Base-by-base conservation (phyloP, 2,329 filamentous ascomycete genomes). In the Ceratocystis colombiana region DNA sequence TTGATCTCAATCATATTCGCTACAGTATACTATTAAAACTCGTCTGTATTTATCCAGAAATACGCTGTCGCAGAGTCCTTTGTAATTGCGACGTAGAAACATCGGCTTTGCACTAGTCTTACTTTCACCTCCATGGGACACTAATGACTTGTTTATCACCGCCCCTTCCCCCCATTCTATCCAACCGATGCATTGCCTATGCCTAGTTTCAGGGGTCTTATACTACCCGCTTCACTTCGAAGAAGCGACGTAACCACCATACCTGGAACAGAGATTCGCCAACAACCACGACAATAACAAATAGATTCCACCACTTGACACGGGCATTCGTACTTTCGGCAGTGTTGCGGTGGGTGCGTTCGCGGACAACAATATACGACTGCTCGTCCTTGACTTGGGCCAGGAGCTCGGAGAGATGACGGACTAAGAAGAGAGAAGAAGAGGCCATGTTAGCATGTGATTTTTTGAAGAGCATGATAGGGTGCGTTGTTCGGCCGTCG, bases 281-380 rank as follows among this genome's bases (percentile, higher is more conserved):
- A 70, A 95, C 82, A 69, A 99, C 84, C 63, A 97, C 86, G 66
- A 85, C 83, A 70, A 99, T 85, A 78, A 99, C 92, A 77, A 97
- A 97, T 72, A 97, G 84, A 77, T 94, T 96, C 94, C 94, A 99
- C 94, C 94, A 99, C 82, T 99, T 99, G 75, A 99, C 94, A 71
- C 94, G 84, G 71, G 86, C 84, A 77, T 99, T 99, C 73, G 94
- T 99, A 83, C 92, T 96, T 81, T 99, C 94, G 70, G 94, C 94
- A 8, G 94, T 99, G 80, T 99, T 99, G 75, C 94, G 85, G 82
- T 99, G 94, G 71, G 90, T 96, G 73, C 94, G 85, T 80, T 99
- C 94, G 72, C 94, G 88, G 68, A 97, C 79, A 69, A 99, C 86
- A 73, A 99, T 97, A 80, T 99, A 99, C 71, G 87, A 85, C 79